Percentiles rank a stretch among this genome's conserved stretches.
Evolutionary conservation across 2,329 filamentous ascomycete species (phyloP).

Genomic region (Pseudopyricularia javanii): DNA sequence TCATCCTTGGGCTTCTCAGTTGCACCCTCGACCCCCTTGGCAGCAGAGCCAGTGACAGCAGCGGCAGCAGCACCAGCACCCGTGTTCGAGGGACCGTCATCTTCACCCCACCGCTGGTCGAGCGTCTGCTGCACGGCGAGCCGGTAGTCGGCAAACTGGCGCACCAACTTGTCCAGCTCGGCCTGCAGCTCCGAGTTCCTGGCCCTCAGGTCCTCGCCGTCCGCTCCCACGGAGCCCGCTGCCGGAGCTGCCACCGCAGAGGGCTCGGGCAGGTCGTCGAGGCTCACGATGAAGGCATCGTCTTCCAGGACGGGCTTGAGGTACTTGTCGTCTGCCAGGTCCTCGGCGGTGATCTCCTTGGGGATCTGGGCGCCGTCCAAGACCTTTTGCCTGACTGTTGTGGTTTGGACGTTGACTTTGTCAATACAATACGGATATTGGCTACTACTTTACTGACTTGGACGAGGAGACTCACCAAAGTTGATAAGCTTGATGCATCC

Average conservation of each 20-base stretch:
- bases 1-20: slow-evolving; percentile 18
- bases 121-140: slow-evolving; percentile 54
- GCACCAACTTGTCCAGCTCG: slow-evolving; percentile 44
- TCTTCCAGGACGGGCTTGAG: slow-evolving; percentile 79
- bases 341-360: slow-evolving; percentile 43
- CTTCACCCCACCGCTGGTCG: slow-evolving; percentile 50
- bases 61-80: slow-evolving; percentile 7
- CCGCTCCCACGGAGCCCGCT: slow-evolving; percentile 9
- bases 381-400: slow-evolving; percentile 32
- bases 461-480: slow-evolving; percentile 30
- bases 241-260: slow-evolving; percentile 12
- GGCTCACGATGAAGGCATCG: slow-evolving; percentile 74
- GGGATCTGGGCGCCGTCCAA: slow-evolving; percentile 33
- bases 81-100: slow-evolving; percentile 23
- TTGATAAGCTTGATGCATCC: slow-evolving; percentile 66
- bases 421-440: background rate
- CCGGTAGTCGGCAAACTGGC: slow-evolving; percentile 54
- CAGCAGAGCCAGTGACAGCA: slow-evolving; percentile 9
- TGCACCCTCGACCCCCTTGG: background rate
- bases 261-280: slow-evolving; percentile 62
- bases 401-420: background rate
- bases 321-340: slow-evolving; percentile 67
- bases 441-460: no score
- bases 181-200: slow-evolving; percentile 46
- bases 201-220: slow-evolving; percentile 25